Evolutionary conservation across 441 rosid species (phyloP), one percentile per base, ranked within the genome.

Genomic region (Biscutella laevigata): DNA sequence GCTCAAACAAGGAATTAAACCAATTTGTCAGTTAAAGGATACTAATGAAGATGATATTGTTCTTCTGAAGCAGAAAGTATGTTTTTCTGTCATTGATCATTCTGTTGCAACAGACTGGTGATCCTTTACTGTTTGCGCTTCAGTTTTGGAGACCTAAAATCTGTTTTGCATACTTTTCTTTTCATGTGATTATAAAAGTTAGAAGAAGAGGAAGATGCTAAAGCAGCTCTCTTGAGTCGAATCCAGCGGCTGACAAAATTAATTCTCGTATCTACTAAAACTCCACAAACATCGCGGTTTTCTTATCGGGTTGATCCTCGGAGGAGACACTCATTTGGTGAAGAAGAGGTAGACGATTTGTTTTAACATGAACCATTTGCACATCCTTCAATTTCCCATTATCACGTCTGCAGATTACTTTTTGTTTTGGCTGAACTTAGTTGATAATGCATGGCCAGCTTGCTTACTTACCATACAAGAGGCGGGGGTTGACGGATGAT

Each of bases 261-360:
- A 74, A 94, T 94, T 68, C 76, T 94, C 61, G 99, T 94, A 49
- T 94, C 99, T 45, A 60, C 88, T 30, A 94, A 94, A 73, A 72
- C 82, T 66, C 82, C 97, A 52, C 96, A 87, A 52, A 45, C 94
- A 34, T 61, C 95, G 17, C 79, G 83, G 61, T 30, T 82, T 52
- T 74, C 99, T 57, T 78, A 81, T 25, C 82, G 82, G 42, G 47
- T 71, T 39, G 81, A 84, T 75, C 87, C 74, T 33, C 84, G 95
- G 74, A 84, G 99, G 71, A 84, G 99, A 66, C 97, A 94, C 73
- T 88, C 99, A 56, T 94, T 94, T 71, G 99, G 99, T 46, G 96
- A 94, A 80, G 97, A 94, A 68, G 99, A 94, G 99, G 99, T 17
- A 17, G 20, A 17, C 20, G 20, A 17, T 17, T 17, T 17, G 20